phyloP scores from a whole-genome alignment of 805 yeast genomes.

The Pachysolen tannophilus region DNA sequence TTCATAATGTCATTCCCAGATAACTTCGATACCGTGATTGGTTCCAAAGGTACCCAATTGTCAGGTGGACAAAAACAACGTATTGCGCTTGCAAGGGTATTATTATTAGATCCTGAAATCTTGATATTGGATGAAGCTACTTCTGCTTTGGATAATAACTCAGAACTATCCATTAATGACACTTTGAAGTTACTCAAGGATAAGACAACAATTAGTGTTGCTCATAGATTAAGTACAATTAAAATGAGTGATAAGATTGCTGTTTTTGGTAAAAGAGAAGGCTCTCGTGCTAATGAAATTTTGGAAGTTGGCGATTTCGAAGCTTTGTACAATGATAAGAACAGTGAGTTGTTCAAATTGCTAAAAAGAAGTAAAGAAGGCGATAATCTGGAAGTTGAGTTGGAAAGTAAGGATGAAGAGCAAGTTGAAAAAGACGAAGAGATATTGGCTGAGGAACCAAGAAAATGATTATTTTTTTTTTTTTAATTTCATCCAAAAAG shows the following conservation, averaged over 20 bases:
- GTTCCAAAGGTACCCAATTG: constrained; percentile 30
- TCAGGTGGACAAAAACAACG: constrained; percentile 79
- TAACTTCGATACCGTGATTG: constrained; percentile 59
- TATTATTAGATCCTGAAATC: constrained; percentile 60
- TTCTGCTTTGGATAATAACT: constrained; percentile 83
- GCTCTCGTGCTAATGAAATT: constrained; percentile 41
- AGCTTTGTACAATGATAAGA: constrained; percentile 37
- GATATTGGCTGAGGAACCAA: constrained; percentile 45
- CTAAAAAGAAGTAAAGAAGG: constrained; percentile 21
- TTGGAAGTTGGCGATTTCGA: constrained; percentile 62
- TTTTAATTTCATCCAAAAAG: no score
- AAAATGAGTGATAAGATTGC: constrained; percentile 73
- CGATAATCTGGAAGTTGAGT: constrained; percentile 10
- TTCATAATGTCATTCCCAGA: constrained; percentile 75
- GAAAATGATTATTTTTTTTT: neutral
- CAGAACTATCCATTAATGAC: constrained; percentile 77
- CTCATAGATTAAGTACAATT: constrained; percentile 86
- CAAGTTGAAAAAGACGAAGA: constrained; percentile 2
- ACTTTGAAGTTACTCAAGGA: constrained; percentile 51
- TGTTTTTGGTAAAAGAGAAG: constrained; percentile 49
- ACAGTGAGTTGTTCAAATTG: constrained; percentile 36
- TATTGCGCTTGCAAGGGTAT: constrained; percentile 67
- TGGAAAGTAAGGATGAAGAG: constrained; percentile 5
- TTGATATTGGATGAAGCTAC: constrained; percentile 84
- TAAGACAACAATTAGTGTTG: constrained; percentile 78